Evolutionary conservation across 495 filamentous ascomycete species (phyloP).

Genomic region (Cercophora newfieldiana): DNA sequence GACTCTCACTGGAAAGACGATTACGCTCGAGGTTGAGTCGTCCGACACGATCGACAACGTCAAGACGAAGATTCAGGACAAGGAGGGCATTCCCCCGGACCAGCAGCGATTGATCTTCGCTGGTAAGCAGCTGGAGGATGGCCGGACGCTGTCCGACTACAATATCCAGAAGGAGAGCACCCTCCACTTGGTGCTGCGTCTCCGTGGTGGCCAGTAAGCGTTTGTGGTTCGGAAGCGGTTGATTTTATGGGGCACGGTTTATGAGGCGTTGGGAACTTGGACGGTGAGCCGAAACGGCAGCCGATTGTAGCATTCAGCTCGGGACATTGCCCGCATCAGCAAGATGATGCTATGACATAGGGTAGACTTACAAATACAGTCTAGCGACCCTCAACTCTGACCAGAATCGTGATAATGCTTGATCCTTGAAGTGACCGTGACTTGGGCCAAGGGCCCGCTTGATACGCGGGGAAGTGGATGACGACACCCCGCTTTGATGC

Average conservation of each 20-base stretch:
- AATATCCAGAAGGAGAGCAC: conserved; percentile 95
- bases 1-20: conserved; percentile 90
- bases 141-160: conserved; percentile 81
- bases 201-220: conserved; percentile 77
- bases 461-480: background rate
- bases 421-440: background rate
- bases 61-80: conserved; percentile 90
- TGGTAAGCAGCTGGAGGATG: conserved; percentile 89
- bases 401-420: background rate
- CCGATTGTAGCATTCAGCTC: conserved; percentile 7
- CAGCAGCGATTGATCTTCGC: conserved; percentile 90
- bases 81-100: conserved; percentile 87
- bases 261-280: conserved; percentile 23
- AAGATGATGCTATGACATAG: conserved; percentile 15
- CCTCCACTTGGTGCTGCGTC: conserved; percentile 81
- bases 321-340: conserved; percentile 10
- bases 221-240: conserved; percentile 23
- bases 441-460: background rate
- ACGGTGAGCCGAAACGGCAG: conserved; percentile 13
- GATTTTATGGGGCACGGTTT: background rate
- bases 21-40: conserved; percentile 84
- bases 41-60: conserved; percentile 94
- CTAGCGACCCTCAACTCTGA: background rate
- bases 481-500: background rate
- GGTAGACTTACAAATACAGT: conserved; percentile 7